A percentile compares a stretch with the other conserved stretches of the same genome.
Conservation (phyloP, 1,284 basidiomycete species). For the Apiotrichum gamsii region DNA sequence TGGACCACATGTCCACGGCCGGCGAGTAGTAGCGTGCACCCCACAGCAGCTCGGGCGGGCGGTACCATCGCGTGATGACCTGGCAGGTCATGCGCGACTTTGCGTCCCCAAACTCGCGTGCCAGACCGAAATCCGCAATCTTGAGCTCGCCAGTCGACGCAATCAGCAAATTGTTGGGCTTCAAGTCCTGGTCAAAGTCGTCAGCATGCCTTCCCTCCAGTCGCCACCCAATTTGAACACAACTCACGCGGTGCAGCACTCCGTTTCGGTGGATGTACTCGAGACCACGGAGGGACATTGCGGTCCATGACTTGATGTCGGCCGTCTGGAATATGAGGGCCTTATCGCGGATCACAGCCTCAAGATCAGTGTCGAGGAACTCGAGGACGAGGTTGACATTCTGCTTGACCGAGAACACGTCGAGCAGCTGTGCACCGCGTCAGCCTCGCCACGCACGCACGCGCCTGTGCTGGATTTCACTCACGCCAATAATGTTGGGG, state of each 20-base stretch:
- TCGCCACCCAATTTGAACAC: too few species aligned
- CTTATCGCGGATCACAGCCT: slow-evolving; percentile 92
- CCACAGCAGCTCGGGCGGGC: slow-evolving; percentile 92
- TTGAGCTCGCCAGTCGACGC: slow-evolving; percentile 86
- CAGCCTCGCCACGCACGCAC: not conserved
- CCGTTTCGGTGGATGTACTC: slow-evolving; percentile 96
- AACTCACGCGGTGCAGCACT: slow-evolving; percentile 78
- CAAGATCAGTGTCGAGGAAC: slow-evolving; percentile 94
- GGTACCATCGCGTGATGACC: slow-evolving; percentile 94
- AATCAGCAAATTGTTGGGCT: slow-evolving; percentile 97
- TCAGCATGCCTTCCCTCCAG: too few species aligned
- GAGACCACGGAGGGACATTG: slow-evolving; percentile 91
- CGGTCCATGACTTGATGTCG: slow-evolving; percentile 99
- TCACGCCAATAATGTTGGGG: slow-evolving; percentile 88
- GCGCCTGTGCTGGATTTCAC: too few species aligned
- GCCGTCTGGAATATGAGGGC: slow-evolving; percentile 84
- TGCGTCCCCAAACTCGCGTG: slow-evolving; percentile 74
- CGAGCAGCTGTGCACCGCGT: slow-evolving; percentile 71
- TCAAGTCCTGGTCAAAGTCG: slow-evolving; percentile 66
- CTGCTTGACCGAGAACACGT: slow-evolving; percentile 93
- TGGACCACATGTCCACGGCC: slow-evolving; percentile 98
- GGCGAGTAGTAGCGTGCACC: slow-evolving; percentile 96
- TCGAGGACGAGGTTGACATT: slow-evolving; percentile 97
- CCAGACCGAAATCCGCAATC: slow-evolving; percentile 98
- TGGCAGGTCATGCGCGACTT: slow-evolving; percentile 95